A percentile compares a stretch with the other conserved stretches of the same genome.
phyloP scores from a whole-genome alignment of 768 basidiomycete genomes.

The Lactarius tabidus region DNA sequence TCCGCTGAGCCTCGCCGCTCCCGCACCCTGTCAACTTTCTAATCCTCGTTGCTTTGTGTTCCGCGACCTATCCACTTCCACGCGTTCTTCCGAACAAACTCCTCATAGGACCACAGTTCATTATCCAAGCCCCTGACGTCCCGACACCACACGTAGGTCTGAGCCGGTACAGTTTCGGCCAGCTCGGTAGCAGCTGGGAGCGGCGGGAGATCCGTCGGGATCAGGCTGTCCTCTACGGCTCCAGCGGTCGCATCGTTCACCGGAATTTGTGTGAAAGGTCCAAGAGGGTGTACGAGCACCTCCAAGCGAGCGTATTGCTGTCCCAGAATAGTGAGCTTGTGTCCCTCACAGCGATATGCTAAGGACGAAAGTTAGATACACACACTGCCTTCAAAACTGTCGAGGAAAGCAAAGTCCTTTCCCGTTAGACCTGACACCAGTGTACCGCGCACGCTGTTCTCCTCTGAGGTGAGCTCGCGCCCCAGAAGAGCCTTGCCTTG shows the following conservation, averaged over 20 bases:
- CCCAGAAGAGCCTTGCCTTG: constrained; percentile 38
- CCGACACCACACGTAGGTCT: constrained; percentile 70
- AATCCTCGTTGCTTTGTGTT: constrained; percentile 36
- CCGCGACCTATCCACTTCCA: constrained; percentile 66
- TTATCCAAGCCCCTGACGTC: constrained; percentile 44
- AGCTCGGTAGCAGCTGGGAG: constrained; percentile 39
- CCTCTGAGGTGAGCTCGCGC: constrained; percentile 51
- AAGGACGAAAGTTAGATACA: too few relatives aligned
- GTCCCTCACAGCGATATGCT: not conserved
- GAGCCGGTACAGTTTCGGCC: constrained; percentile 40
- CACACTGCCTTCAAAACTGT: constrained; percentile 82
- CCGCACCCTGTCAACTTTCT: constrained; percentile 48
- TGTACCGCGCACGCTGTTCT: constrained; percentile 72
- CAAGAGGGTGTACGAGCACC: constrained; percentile 57
- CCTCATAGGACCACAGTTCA: constrained; percentile 75
- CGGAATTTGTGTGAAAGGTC: constrained; percentile 34
- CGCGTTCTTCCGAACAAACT: constrained; percentile 71
- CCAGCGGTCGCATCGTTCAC: constrained; percentile 13
- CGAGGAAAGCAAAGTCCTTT: constrained; percentile 60
- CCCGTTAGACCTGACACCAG: constrained; percentile 68
- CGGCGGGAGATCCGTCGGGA: constrained; percentile 41
- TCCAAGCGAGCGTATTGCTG: constrained; percentile 69
- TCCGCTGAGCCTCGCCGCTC: constrained; percentile 23
- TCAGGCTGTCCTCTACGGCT: constrained; percentile 33
- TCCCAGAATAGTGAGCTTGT: not conserved